Conservation (phyloP, 805 yeast genomes). For the Zygosaccharomyces bisporus region DNA sequence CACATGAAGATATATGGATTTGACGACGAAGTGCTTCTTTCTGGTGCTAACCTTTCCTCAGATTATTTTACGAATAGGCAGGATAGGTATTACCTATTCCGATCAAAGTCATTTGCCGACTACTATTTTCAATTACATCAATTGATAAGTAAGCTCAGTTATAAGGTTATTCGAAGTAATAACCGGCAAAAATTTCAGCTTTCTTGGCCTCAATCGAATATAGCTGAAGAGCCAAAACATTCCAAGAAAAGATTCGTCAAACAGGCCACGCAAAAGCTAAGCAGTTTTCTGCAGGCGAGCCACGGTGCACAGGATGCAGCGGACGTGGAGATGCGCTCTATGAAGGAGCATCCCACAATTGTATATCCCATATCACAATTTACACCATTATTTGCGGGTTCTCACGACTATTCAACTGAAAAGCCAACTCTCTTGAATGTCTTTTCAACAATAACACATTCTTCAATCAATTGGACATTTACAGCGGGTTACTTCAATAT, state of each 20-base stretch:
- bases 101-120: conserved; percentile 53
- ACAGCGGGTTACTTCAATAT: conserved; percentile 97
- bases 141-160: conserved; percentile 67
- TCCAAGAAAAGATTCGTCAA: conserved; percentile 49
- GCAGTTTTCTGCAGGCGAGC: conserved; percentile 49
- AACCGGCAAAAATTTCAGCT: conserved; percentile 50
- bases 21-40: conserved; percentile 80
- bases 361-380: conserved; percentile 92
- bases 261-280: conserved; percentile 54
- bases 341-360: conserved; percentile 47
- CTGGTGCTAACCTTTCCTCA: conserved; percentile 87
- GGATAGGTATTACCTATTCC: conserved; percentile 81
- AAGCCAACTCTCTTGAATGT: conserved; percentile 62
- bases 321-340: conserved; percentile 4
- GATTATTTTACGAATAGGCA: conserved; percentile 95
- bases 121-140: conserved; percentile 71
- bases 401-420: conserved; percentile 69
- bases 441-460: conserved; percentile 51
- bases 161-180: conserved; percentile 50
- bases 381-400: conserved; percentile 64
- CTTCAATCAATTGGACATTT: conserved; percentile 68
- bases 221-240: conserved; percentile 61
- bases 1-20: conserved; percentile 97
- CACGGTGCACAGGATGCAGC: neutral
- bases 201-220: conserved; percentile 70